Conservation (phyloP, 2,329 filamentous ascomycete species). For the Magnaporthiopsis poae region DNA sequence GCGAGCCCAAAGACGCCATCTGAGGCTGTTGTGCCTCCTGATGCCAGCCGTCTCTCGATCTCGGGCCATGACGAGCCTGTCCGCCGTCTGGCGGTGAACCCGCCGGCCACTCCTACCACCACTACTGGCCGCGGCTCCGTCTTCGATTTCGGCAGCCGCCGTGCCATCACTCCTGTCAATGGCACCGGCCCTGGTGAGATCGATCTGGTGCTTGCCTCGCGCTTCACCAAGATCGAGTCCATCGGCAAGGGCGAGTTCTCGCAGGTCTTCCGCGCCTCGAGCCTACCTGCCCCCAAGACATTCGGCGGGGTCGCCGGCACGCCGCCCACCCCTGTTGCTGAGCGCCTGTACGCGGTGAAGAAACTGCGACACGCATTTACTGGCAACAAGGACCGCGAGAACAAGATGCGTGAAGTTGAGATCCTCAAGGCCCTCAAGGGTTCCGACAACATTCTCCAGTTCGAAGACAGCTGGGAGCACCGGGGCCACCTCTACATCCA, state of each 20-base stretch:
- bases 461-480: constrained; percentile 80
- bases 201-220: constrained; percentile 61
- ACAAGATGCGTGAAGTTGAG: constrained; percentile 74
- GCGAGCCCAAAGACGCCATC: constrained; percentile 68
- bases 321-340: constrained; percentile 43
- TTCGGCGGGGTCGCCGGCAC: constrained; percentile 23
- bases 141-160: constrained; percentile 44
- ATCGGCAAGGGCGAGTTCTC: constrained; percentile 90
- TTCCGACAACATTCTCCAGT: constrained; percentile 75
- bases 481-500: constrained; percentile 86
- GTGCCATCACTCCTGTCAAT: constrained; percentile 59
- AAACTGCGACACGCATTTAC: constrained; percentile 74
- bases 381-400: constrained; percentile 69
- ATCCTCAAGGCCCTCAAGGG: constrained; percentile 67
- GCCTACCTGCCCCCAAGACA: constrained; percentile 23
- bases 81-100: constrained; percentile 27
- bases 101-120: constrained; percentile 63
- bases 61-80: constrained; percentile 44
- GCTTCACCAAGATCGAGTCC: constrained; percentile 72
- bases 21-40: constrained; percentile 63
- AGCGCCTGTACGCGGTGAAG: constrained; percentile 79
- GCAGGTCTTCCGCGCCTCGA: constrained; percentile 70
- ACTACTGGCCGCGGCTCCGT: constrained; percentile 51
- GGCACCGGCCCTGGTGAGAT: constrained; percentile 61
- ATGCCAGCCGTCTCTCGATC: constrained; percentile 75